phyloP scores from a whole-genome alignment of 352 stramenopile genomes.

The Hyaloperonospora arabidopsidis region DNA sequence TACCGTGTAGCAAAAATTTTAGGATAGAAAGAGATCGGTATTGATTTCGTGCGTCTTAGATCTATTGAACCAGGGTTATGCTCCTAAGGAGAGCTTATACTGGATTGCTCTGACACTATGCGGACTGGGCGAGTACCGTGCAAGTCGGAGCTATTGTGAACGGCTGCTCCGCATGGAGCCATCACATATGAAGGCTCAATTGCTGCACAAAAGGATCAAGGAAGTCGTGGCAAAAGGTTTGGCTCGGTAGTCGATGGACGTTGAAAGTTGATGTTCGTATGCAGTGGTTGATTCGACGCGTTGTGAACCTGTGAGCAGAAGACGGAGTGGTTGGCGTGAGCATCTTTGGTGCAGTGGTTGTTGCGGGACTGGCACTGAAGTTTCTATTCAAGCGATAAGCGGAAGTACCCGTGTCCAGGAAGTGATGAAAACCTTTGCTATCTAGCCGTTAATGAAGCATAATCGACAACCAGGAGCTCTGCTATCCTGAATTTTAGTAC shows the following conservation, averaged over 20 bases:
- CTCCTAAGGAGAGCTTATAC: conserved; percentile 64
- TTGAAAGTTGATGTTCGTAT: conserved; percentile 1
- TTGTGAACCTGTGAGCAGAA: conserved; percentile 18
- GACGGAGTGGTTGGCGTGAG: conserved; percentile 60
- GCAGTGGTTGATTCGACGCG: background rate
- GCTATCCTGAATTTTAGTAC: too few relatives aligned
- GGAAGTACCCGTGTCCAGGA: conserved; percentile 7
- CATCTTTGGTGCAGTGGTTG: conserved; percentile 61
- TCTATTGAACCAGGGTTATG: conserved; percentile 44
- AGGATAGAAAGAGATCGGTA: background rate
- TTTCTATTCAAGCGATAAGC: conserved; percentile 68
- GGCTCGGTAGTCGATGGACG: background rate
- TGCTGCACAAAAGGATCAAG: conserved; percentile 71
- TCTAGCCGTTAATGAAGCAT: too few relatives aligned
- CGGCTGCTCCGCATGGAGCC: conserved; percentile 68
- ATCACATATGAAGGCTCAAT: conserved; percentile 57
- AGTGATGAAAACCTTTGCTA: background rate
- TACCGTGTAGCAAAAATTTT: conserved; percentile 8
- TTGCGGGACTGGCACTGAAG: conserved; percentile 64
- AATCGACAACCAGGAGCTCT: background rate
- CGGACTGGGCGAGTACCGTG: conserved; percentile 56
- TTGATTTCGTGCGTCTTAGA: conserved; percentile 28
- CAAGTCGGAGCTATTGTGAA: conserved; percentile 65
- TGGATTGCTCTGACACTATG: conserved; percentile 70
- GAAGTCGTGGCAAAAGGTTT: conserved; percentile 53